A percentile compares a stretch with the other conserved stretches of the same genome.
Evolutionary conservation across 805 yeast genomes (phyloP).

Genomic region (Nakazawaea anatomiae): DNA sequence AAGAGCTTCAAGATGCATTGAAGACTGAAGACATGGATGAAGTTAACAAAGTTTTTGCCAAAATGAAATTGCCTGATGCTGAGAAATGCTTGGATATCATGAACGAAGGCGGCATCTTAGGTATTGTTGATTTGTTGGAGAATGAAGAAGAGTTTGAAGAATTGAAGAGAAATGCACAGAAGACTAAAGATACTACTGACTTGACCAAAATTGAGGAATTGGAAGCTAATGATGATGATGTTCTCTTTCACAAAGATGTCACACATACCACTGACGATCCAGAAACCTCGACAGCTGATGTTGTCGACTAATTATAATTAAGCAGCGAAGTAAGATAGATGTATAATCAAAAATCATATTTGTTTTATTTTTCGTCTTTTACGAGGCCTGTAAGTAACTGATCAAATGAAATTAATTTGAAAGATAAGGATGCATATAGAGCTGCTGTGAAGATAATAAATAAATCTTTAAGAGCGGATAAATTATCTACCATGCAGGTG

Average conservation of each 20-base stretch:
- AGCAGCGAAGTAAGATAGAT: too few species aligned
- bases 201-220: slow-evolving; percentile 14
- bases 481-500: too few species aligned
- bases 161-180: slow-evolving; percentile 42
- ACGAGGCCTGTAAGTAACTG: too few species aligned
- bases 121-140: slow-evolving; percentile 60
- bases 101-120: slow-evolving; percentile 77
- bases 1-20: slow-evolving; percentile 70
- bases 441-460: too few species aligned
- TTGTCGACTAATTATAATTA: slow-evolving; percentile 27
- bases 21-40: slow-evolving; percentile 63
- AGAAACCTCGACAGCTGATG: slow-evolving; percentile 25
- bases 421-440: too few species aligned
- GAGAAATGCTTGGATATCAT: slow-evolving; percentile 69
- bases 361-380: too few species aligned
- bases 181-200: slow-evolving; percentile 11
- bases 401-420: too few species aligned
- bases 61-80: slow-evolving; percentile 69
- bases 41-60: slow-evolving; percentile 77
- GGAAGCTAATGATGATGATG: slow-evolving; percentile 13
- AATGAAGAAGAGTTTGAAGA: slow-evolving; percentile 70
- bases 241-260: neutral
- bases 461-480: too few species aligned
- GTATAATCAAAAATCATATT: too few species aligned
- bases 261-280: too few species aligned